A percentile compares a stretch with the other conserved stretches of the same genome.
phyloP scores from a whole-genome alignment of 805 yeast genomes.

The Metschnikowia cubensis region DNA sequence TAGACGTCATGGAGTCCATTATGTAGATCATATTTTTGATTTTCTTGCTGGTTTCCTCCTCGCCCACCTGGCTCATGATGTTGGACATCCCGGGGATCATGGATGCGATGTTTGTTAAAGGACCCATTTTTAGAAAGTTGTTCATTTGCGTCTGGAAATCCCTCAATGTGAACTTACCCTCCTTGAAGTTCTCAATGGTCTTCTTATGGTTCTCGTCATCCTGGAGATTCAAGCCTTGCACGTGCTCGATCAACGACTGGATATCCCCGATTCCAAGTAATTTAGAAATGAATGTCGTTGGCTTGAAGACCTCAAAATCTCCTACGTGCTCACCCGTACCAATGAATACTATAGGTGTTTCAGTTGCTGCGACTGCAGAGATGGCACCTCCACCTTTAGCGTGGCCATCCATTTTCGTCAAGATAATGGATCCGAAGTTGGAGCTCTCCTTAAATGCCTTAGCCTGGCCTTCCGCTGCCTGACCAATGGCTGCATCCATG shows the following conservation, averaged over 20 bases:
- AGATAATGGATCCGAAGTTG: slow-evolving; percentile 89
- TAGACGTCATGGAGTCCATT: slow-evolving; percentile 92
- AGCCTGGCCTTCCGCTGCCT: slow-evolving; percentile 95
- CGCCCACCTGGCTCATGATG: slow-evolving; percentile 83
- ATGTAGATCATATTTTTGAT: slow-evolving; percentile 86
- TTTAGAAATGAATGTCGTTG: slow-evolving; percentile 85
- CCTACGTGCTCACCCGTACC: slow-evolving; percentile 98
- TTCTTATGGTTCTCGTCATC: slow-evolving; percentile 73
- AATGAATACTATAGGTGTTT: slow-evolving; percentile 90
- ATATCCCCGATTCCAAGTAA: slow-evolving; percentile 93
- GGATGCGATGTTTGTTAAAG: slow-evolving; percentile 85
- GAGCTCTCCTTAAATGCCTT: slow-evolving; percentile 90
- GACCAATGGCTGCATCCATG: slow-evolving; percentile 95
- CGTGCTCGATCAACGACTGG: slow-evolving; percentile 91
- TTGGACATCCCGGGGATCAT: slow-evolving; percentile 92
- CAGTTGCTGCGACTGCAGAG: slow-evolving; percentile 95
- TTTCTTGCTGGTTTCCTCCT: slow-evolving; percentile 82
- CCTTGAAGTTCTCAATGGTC: slow-evolving; percentile 85
- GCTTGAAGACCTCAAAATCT: slow-evolving; percentile 88
- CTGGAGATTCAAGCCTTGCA: slow-evolving; percentile 72
- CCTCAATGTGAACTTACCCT: slow-evolving; percentile 87
- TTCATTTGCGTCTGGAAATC: slow-evolving; percentile 95
- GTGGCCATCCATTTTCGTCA: slow-evolving; percentile 97
- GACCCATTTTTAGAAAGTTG: slow-evolving; percentile 95
- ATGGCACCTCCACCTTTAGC: slow-evolving; percentile 99